Base-by-base conservation (phyloP, 371 early-diverging fungal species). In the Rhizopus delemar region DNA sequence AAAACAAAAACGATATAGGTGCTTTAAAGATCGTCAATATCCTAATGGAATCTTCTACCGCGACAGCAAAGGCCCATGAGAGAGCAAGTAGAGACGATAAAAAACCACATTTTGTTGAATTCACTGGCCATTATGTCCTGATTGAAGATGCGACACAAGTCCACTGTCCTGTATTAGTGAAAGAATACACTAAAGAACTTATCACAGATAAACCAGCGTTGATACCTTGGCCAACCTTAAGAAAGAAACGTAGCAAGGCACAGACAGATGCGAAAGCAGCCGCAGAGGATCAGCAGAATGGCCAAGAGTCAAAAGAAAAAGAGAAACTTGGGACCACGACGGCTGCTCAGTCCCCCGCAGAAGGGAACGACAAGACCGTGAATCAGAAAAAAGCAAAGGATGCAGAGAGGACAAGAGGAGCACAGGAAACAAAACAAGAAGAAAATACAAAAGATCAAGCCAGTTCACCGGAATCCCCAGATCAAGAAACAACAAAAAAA, bases 141-240 rank as follows among this genome's bases (percentile, higher is more conserved):
- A 65, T 77, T 12, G 79, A 81, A 45, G 82, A 81, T 59, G 69
- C 62, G 5, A 70, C 69, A 2, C 71, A 74, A n/a, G 55, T 66
- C 0, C 70, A 75, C 51, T 59, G 74, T 8, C 79, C 82, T 8
- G 57, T 70, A 6, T 66, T 74, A 1, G 50, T 68, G n/a, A 71
- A 65, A 43, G 69, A 77, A 51, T 81, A 70, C 35, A 60, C 61
- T 11, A 52, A 56, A 31, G 34, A 56, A 3, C 7, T 57, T 5
- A 31, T 51, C 13, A 61, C 54, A 3, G 63, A 63, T 16, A 34
- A 48, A 9, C 46, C 52, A 0, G 3, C 34, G 22, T 66, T 61
- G 0, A 54, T 46, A 22, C 59, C 71, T 1, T 77, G 76, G 78
- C 81, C 81, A 33, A 31, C 9, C 46, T 32, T 11, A 9, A 48